Percentiles rank a stretch among this genome's conserved stretches.
These are phyloP conservation scores for Kurtzmaniella cleridarum DNA, from an alignment of 805 yeast genomes.

Conservation along the genomic window DNA sequence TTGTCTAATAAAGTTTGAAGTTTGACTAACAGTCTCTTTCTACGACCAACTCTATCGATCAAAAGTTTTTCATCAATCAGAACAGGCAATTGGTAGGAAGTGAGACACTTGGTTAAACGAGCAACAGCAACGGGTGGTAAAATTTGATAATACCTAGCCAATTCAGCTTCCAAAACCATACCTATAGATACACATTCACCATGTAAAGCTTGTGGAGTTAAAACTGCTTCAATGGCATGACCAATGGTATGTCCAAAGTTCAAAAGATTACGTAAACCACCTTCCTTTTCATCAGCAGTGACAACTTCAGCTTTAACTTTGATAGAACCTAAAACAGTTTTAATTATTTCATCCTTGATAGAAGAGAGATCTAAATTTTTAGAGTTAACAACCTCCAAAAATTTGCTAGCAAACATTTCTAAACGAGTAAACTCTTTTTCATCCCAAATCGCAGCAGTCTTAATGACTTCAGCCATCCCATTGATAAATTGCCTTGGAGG, in stretches of 20 bases:
- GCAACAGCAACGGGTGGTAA: slow-evolving; percentile 92
- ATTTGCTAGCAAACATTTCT: slow-evolving; percentile 66
- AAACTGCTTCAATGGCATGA: slow-evolving; percentile 96
- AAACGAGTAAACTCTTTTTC: slow-evolving; percentile 81
- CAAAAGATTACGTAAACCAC: slow-evolving; percentile 84
- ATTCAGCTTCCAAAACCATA: slow-evolving; percentile 89
- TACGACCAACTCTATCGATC: slow-evolving; percentile 56
- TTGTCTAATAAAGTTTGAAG: slow-evolving; percentile 67
- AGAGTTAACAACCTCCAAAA: slow-evolving; percentile 57
- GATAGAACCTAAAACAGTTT: slow-evolving; percentile 80
- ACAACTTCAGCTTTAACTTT: slow-evolving; percentile 93
- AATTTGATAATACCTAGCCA: slow-evolving; percentile 86
- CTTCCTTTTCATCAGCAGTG: slow-evolving; percentile 89
- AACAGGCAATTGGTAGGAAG: slow-evolving; percentile 82
- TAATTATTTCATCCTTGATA: slow-evolving; percentile 68
- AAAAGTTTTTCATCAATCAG: slow-evolving; percentile 69
- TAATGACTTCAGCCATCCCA: slow-evolving; percentile 97
- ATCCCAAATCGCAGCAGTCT: slow-evolving; percentile 98
- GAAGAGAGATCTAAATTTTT: slow-evolving; percentile 48
- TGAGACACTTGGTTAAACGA: slow-evolving; percentile 73
- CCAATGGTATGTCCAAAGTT: slow-evolving; percentile 98
- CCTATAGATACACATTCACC: slow-evolving; percentile 99
- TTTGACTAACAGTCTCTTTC: slow-evolving; percentile 60
- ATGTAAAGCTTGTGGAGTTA: slow-evolving; percentile 93
- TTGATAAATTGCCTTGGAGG: slow-evolving; percentile 93